Percentiles rank a stretch among this genome's conserved stretches.
These are phyloP conservation scores for Stephania cephalantha DNA, from an alignment of 164 flowering plant species.

Conservation along the genomic window DNA sequence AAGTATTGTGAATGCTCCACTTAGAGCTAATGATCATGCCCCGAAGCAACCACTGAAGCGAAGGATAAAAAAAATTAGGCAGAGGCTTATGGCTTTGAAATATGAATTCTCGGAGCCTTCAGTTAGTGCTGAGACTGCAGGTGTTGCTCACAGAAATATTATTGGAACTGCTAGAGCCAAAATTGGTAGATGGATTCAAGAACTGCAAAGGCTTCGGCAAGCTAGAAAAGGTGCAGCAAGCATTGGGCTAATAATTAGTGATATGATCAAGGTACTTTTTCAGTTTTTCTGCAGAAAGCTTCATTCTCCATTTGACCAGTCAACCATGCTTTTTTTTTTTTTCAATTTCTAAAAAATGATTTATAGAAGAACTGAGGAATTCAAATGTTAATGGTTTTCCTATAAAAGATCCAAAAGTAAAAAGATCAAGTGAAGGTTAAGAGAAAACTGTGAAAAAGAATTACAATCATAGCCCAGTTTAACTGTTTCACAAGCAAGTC, in stretches of 20 bases:
- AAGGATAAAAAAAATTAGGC: constrained; percentile 80
- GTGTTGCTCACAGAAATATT: constrained; percentile 70
- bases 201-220: constrained; percentile 85
- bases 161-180: constrained; percentile 80
- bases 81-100: constrained; percentile 87
- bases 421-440: no score
- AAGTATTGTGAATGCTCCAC: constrained; percentile 30
- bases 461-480: no score
- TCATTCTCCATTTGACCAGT: background rate
- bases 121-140: constrained; percentile 52
- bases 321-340: background rate
- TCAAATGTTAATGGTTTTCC: no score
- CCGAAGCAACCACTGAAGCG: constrained; percentile 59
- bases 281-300: background rate
- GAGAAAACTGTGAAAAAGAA: no score
- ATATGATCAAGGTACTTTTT: constrained; percentile 76
- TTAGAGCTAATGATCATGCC: constrained; percentile 28
- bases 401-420: no score
- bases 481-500: background rate
- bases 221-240: constrained; percentile 93
- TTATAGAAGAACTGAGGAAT: background rate
- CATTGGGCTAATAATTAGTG: constrained; percentile 76
- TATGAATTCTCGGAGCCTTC: constrained; percentile 66
- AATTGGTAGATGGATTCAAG: constrained; percentile 91
- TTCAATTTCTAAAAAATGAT: background rate